Evolutionary conservation across 805 yeast genomes (phyloP), one percentile per base, ranked within the genome.

Genomic region (Isabelozyma gotoi): DNA sequence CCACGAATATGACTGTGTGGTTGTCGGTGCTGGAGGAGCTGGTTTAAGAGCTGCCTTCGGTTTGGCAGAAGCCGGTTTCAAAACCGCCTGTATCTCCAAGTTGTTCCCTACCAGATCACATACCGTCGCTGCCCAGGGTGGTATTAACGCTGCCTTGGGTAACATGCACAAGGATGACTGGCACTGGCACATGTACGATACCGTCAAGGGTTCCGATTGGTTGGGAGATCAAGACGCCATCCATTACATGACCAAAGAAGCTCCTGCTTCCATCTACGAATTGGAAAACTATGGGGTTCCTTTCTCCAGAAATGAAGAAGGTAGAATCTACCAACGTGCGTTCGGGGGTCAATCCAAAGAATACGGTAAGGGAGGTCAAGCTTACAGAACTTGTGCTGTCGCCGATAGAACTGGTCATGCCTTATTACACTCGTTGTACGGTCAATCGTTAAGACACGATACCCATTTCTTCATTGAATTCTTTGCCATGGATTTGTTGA

Each of bases 161-260:
- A 92, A 92, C 78, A 92, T 92, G 96, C 98, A 94, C 76, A 78
- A 81, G 56, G 99, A 92, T 70, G 91, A 91, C 76, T 92, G 99
- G 99, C 96, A 88, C 71, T 94, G 98, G 97, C 99, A 92, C 71
- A 91, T 92, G 97, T 92, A 94, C 73, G 99, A 92, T 66, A 92
- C 99, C 59, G 98, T 92, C 58, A 92, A 92, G 75, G 99, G 99
- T 52, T 90, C 97, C 7, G 99, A 92, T 74, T 92, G 99, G 99
- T 82, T 92, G 51, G 99, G 99, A 63, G 99, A 92, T 73, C 99
- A 92, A 76, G 99, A 92, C 65, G 97, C 98, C 43, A 92, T 94
- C 65, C 98, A 92, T 74, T 92, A 92, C 75, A 92, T 92, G 99
- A 92, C 99, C 45, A 84, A 90, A 67, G 98, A 92, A 74, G 99